Evolutionary conservation across 495 filamentous ascomycete genomes (phyloP).

Genomic region (Rostrohypoxylon terebratum): DNA sequence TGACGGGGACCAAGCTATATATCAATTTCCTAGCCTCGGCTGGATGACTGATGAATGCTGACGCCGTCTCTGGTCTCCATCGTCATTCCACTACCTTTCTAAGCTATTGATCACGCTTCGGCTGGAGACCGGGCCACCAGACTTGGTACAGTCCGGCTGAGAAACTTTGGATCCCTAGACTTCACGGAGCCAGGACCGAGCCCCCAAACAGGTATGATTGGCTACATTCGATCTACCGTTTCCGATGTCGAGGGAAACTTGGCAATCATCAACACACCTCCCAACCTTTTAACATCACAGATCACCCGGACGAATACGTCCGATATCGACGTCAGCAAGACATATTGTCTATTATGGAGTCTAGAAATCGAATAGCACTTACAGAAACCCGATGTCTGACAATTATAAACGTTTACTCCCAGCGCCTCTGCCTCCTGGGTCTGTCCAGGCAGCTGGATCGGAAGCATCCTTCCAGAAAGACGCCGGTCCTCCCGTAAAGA

Average conservation of each 20-base stretch:
- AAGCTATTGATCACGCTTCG: slow-evolving; percentile 29
- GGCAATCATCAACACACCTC: slow-evolving; percentile 16
- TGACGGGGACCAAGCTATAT: slow-evolving; percentile 13
- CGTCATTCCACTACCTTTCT: slow-evolving; percentile 1
- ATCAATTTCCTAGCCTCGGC: slow-evolving; percentile 13
- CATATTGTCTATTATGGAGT: slow-evolving; percentile 38
- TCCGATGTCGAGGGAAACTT: slow-evolving; percentile 33
- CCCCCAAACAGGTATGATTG: slow-evolving; percentile 39
- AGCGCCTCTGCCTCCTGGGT: slow-evolving; percentile 37
- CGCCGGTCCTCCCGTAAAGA: slow-evolving; percentile 39
- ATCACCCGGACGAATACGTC: slow-evolving; percentile 29
- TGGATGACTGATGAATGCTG: slow-evolving; percentile 15
- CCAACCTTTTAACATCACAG: slow-evolving; percentile 31
- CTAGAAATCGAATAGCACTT: slow-evolving; percentile 23
- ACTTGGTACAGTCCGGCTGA: slow-evolving; percentile 4
- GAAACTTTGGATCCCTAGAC: slow-evolving; percentile 33
- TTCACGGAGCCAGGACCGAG: slow-evolving; percentile 40
- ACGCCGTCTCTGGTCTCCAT: slow-evolving; percentile 9
- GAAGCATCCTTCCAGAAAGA: slow-evolving; percentile 33
- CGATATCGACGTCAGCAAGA: slow-evolving; percentile 26
- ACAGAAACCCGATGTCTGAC: slow-evolving; percentile 39
- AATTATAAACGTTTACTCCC: slow-evolving; percentile 42
- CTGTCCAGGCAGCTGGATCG: slow-evolving; percentile 24
- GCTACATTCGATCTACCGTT: slow-evolving; percentile 27
- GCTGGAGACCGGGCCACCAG: slow-evolving; percentile 26